A percentile compares a stretch with the other conserved stretches of the same genome.
phyloP scores from a whole-genome alignment of 768 basidiomycete species.

The Auricularia auricula-judae region DNA sequence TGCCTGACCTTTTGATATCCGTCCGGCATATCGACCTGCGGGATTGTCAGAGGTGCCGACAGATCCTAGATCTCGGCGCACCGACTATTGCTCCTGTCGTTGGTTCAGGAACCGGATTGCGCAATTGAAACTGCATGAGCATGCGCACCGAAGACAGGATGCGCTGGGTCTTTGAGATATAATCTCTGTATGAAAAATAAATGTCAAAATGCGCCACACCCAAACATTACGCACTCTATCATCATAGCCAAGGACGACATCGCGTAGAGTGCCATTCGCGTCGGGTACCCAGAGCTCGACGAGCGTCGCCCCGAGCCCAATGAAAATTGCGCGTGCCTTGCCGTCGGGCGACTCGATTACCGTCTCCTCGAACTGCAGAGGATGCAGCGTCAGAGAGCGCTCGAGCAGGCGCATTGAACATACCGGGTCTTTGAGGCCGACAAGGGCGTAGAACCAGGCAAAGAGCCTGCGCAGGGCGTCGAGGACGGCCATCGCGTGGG shows the following conservation, averaged over 20 bases:
- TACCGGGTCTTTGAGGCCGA: not conserved
- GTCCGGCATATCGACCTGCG: not conserved
- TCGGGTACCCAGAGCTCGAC: slow-evolving; percentile 48
- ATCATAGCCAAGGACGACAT: slow-evolving; percentile 50
- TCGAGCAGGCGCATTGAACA: too few relatives aligned
- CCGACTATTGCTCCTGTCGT: not conserved
- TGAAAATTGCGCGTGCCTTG: slow-evolving; percentile 45
- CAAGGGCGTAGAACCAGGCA: not conserved
- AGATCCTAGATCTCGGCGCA: slow-evolving; percentile 24
- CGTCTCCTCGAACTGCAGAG: slow-evolving; percentile 37
- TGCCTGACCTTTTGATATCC: not conserved
- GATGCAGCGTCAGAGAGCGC: not conserved
- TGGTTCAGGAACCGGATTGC: not conserved
- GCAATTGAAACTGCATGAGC: not conserved
- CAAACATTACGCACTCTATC: slow-evolving; percentile 18
- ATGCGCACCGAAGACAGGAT: slow-evolving; percentile 30
- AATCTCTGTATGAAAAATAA: not conserved
- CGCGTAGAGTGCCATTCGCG: slow-evolving; percentile 32
- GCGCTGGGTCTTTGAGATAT: slow-evolving; percentile 9
- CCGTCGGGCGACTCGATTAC: slow-evolving; percentile 40
- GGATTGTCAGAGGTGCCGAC: not conserved
- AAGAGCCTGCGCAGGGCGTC: not conserved
- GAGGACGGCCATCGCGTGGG: not conserved
- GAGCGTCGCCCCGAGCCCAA: slow-evolving; percentile 44
- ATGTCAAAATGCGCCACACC: slow-evolving; percentile 5